Percentiles rank a stretch among this genome's conserved stretches.
These are phyloP conservation scores for Podospora pseudoanserina DNA, from an alignment of 495 filamentous ascomycete species.

Conservation along the genomic window DNA sequence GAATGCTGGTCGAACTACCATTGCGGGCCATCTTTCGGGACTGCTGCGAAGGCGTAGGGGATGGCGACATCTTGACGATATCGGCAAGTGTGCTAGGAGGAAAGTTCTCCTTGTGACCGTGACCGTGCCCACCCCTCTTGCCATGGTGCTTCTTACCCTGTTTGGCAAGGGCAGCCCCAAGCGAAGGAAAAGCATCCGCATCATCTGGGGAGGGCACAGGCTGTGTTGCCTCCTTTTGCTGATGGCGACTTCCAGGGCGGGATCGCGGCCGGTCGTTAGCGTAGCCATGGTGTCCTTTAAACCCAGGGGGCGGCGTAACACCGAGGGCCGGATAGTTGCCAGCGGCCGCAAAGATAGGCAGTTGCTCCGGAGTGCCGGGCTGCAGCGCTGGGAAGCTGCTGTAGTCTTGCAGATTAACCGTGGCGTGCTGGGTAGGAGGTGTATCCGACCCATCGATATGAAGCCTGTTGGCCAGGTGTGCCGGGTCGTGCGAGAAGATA, in stretches of 20 bases:
- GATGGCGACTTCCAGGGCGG: conserved; percentile 81
- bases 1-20: conserved; percentile 51
- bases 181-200: conserved; percentile 89
- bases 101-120: conserved; percentile 66
- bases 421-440: conserved; percentile 55
- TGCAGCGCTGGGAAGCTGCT: conserved; percentile 86
- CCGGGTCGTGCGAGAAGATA: conserved; percentile 96
- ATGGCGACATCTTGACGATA: conserved; percentile 89
- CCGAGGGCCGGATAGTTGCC: conserved; percentile 48
- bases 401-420: conserved; percentile 82
- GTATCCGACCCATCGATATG: conserved; percentile 60
- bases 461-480: conserved; percentile 67
- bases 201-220: conserved; percentile 82
- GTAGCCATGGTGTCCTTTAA: conserved; percentile 51
- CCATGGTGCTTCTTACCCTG: conserved; percentile 85
- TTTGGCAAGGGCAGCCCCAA: conserved; percentile 77
- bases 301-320: conserved; percentile 59
- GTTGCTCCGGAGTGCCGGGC: conserved; percentile 57
- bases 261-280: conserved; percentile 68
- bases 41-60: conserved; percentile 54
- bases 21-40: conserved; percentile 51
- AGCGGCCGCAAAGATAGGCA: conserved; percentile 49
- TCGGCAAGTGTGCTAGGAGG: conserved; percentile 83
- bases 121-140: conserved; percentile 73
- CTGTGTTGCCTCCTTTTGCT: conserved; percentile 63